phyloP scores from a whole-genome alignment of 208 protist genomes.

The Zelonia costaricensis region DNA sequence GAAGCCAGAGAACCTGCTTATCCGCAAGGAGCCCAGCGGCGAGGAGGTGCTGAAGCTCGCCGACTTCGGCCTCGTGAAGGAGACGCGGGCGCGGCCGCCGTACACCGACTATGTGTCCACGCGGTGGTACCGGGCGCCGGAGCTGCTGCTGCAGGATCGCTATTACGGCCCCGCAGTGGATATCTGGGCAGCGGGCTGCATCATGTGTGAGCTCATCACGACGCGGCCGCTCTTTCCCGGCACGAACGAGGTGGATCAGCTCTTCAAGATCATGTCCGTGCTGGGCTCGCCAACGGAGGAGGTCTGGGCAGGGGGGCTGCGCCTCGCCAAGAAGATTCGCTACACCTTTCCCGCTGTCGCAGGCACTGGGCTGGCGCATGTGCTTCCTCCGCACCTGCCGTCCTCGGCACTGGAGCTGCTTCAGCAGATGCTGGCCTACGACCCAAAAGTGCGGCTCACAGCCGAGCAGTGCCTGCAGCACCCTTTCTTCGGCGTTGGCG shows the following conservation, averaged over 20 bases:
- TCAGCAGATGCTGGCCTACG: slow-evolving; percentile 93
- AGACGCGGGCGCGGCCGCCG: slow-evolving; percentile 45
- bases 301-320: slow-evolving; percentile 67
- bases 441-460: slow-evolving; percentile 94
- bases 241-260: slow-evolving; percentile 83
- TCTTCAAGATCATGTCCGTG: slow-evolving; percentile 79
- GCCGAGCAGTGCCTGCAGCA: slow-evolving; percentile 94
- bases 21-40: slow-evolving; percentile 50
- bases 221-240: slow-evolving; percentile 96
- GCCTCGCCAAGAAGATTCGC: slow-evolving; percentile 77
- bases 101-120: slow-evolving; percentile 98
- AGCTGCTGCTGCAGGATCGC: slow-evolving; percentile 96
- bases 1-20: slow-evolving; percentile 99
- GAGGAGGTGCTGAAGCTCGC: slow-evolving; percentile 96
- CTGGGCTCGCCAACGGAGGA: slow-evolving; percentile 82
- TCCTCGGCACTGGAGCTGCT: slow-evolving; percentile 93
- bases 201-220: slow-evolving; percentile 98
- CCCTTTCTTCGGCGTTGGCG: slow-evolving; percentile 84
- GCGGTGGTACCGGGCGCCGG: slow-evolving; percentile 99
- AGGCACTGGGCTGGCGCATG: slow-evolving; percentile 62
- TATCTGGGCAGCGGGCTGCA: slow-evolving; percentile 96
- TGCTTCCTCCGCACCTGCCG: slow-evolving; percentile 79
- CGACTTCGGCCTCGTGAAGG: slow-evolving; percentile 87
- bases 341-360: slow-evolving; percentile 74
- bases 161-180: slow-evolving; percentile 96